A percentile compares a stretch with the other conserved stretches of the same genome.
phyloP scores from a whole-genome alignment of 1,284 basidiomycete species.

The Coriolopsis trogii region DNA sequence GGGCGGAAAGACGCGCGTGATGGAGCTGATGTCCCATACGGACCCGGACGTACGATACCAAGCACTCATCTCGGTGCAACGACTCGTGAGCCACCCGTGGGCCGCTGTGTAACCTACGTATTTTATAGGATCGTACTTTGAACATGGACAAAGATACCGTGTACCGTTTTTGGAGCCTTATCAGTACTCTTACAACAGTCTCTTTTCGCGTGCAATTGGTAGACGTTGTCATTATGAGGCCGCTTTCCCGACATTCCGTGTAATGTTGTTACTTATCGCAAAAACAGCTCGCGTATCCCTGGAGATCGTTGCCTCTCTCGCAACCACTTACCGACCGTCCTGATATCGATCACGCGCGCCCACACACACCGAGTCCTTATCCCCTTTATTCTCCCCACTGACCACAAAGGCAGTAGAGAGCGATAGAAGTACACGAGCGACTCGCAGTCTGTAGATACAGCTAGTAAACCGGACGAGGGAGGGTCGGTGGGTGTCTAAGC shows the following conservation, averaged over 20 bases:
- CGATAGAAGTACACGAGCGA: constrained; percentile 24
- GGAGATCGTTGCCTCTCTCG: neutral
- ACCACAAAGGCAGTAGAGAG: constrained; percentile 19
- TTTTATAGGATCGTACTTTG: too few relatives aligned
- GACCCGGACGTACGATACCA: constrained; percentile 92
- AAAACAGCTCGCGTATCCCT: neutral
- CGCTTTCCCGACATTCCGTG: too few relatives aligned
- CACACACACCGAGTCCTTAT: constrained; percentile 14
- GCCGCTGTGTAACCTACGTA: constrained; percentile 35
- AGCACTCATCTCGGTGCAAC: constrained; percentile 84
- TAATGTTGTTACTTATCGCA: too few relatives aligned
- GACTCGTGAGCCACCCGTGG: constrained; percentile 84
- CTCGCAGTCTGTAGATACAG: constrained; percentile 12
- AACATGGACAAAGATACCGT: too few relatives aligned
- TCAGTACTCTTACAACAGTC: too few relatives aligned
- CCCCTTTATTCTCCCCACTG: constrained; percentile 28
- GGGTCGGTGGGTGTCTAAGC: too few relatives aligned
- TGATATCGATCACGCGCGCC: neutral
- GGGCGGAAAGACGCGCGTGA: constrained; percentile 88
- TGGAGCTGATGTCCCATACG: constrained; percentile 92
- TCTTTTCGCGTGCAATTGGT: too few relatives aligned
- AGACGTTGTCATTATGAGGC: too few relatives aligned
- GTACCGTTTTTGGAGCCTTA: too few relatives aligned
- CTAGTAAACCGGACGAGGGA: too few relatives aligned
- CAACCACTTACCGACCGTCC: neutral